Evolutionary conservation across 148 eudicot species (phyloP).

Genomic region (Diospyros lotus): DNA sequence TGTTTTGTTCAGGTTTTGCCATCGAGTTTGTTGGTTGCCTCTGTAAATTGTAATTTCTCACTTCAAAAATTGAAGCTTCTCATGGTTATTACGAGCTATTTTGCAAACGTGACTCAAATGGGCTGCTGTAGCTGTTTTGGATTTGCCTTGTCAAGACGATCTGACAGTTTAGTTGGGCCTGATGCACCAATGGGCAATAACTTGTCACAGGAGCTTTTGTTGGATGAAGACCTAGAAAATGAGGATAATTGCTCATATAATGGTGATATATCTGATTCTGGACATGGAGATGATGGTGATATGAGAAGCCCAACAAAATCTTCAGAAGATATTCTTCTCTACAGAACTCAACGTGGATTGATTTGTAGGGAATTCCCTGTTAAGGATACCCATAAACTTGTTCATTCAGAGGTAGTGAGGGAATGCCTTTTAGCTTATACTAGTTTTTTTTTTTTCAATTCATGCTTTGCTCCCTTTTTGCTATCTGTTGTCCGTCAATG

Average conservation of each 20-base stretch:
- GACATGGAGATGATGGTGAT: slow-evolving; percentile 52
- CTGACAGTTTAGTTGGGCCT: slow-evolving; percentile 36
- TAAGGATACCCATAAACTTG: slow-evolving; percentile 64
- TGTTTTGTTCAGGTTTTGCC: slow-evolving; percentile 25
- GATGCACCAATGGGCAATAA: slow-evolving; percentile 26
- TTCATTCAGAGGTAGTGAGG: slow-evolving; percentile 76
- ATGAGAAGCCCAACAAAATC: slow-evolving; percentile 47
- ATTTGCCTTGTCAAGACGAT: slow-evolving; percentile 53
- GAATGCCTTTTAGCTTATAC: background rate
- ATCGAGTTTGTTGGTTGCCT: slow-evolving; percentile 5
- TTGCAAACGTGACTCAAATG: slow-evolving; percentile 58
- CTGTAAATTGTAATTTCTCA: slow-evolving; percentile 12
- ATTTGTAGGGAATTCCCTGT: slow-evolving; percentile 81
- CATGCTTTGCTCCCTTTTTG: background rate
- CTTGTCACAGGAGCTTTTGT: slow-evolving; percentile 50
- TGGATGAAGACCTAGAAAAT: slow-evolving; percentile 46
- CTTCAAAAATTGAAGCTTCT: slow-evolving; percentile 11
- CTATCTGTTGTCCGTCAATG: background rate
- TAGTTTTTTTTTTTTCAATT: background rate
- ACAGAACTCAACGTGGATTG: slow-evolving; percentile 54
- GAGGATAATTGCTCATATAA: slow-evolving; percentile 41
- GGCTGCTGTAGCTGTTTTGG: slow-evolving; percentile 98
- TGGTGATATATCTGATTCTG: slow-evolving; percentile 51
- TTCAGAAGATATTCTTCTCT: slow-evolving; percentile 69
- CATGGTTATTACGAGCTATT: slow-evolving; percentile 25